These are phyloP conservation scores for Cladosporium cucumerinum DNA, from an alignment of 2,329 filamentous ascomycete species.

Conservation along the genomic window DNA sequence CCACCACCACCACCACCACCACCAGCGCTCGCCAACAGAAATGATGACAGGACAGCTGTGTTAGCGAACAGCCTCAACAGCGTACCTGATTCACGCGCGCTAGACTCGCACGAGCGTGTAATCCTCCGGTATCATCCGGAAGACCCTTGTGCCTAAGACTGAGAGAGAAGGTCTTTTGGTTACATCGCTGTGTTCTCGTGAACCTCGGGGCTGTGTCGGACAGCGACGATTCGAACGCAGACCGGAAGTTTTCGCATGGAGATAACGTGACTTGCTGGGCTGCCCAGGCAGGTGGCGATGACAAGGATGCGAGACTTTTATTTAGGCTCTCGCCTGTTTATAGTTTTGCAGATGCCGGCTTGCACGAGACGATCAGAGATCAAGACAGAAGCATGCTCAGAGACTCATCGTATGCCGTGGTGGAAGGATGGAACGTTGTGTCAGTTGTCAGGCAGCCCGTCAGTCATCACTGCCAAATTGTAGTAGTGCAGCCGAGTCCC, in stretches of 20 bases:
- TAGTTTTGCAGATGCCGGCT: neutral
- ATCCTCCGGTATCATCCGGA: conserved; percentile 7
- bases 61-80: neutral
- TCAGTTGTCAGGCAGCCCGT: neutral
- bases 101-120: conserved; percentile 1
- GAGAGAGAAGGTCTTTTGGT: neutral
- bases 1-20: neutral
- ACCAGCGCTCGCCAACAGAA: too few species aligned
- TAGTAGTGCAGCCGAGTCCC: neutral
- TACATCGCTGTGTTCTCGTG: neutral
- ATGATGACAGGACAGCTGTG: neutral
- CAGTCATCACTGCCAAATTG: neutral
- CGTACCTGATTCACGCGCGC: conserved; percentile 1
- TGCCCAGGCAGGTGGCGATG: neutral
- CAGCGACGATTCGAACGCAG: neutral
- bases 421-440: neutral
- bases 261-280: neutral
- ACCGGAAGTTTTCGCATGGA: neutral
- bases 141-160: conserved; percentile 2
- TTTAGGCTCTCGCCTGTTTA: neutral
- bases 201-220: neutral
- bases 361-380: neutral
- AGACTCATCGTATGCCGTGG: neutral
- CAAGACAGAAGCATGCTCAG: neutral
- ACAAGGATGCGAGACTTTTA: neutral